A percentile compares a stretch with the other conserved stretches of the same genome.
phyloP scores from a whole-genome alignment of 345 rosid species.

The Hevea brasiliensis region DNA sequence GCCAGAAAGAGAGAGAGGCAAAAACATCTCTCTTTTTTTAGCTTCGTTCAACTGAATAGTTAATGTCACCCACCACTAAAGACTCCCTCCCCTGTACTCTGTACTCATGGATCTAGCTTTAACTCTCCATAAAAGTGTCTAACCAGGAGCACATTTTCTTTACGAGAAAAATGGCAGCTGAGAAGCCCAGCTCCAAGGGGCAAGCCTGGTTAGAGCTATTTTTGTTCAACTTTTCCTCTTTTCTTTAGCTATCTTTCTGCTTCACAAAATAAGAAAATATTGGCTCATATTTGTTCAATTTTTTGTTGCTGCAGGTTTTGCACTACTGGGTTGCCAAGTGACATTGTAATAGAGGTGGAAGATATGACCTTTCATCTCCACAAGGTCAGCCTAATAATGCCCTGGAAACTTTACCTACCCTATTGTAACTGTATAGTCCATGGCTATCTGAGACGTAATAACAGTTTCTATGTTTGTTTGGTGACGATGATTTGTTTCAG shows the following conservation, averaged over 20 bases:
- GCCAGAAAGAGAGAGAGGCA: neutral
- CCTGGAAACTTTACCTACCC: too few species aligned
- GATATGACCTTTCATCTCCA: constrained; percentile 96
- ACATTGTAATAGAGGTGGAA: constrained; percentile 76
- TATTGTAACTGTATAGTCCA: neutral
- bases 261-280: neutral
- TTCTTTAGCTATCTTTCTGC: neutral
- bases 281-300: neutral
- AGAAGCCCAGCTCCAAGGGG: constrained; percentile 65
- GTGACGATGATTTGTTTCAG: constrained; percentile 34
- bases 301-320: constrained; percentile 64
- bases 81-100: neutral
- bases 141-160: constrained; percentile 1
- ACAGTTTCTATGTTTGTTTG: neutral
- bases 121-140: neutral
- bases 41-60: neutral
- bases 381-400: constrained; percentile 48
- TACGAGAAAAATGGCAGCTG: constrained; percentile 51
- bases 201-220: constrained; percentile 74
- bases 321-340: constrained; percentile 87
- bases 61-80: neutral
- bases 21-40: neutral
- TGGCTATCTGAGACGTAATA: neutral
- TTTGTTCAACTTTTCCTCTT: neutral
- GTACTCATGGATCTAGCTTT: constrained; percentile 31